Evolutionary conservation across 805 yeast genomes (phyloP).

Genomic region (Wickerhamiella alocasiicola): DNA sequence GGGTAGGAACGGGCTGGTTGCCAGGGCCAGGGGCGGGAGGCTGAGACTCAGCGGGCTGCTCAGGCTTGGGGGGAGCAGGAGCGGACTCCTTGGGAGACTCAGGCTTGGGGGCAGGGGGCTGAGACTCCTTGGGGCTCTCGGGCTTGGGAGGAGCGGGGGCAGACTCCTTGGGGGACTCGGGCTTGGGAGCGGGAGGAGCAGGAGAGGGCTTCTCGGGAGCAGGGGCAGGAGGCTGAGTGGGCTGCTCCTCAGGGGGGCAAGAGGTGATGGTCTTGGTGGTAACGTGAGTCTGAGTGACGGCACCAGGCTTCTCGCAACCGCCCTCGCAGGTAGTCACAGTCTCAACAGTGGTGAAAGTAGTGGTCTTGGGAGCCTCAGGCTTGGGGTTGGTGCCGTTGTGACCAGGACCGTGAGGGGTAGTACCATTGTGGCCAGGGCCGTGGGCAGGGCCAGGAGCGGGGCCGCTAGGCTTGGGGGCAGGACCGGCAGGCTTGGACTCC

Average conservation of each 20-base stretch:
- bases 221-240: too few species aligned
- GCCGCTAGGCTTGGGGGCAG: too few species aligned
- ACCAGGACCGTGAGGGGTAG: too few species aligned
- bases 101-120: neutral
- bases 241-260: neutral
- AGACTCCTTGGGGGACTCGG: too few species aligned
- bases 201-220: too few species aligned
- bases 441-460: too few species aligned
- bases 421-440: too few species aligned
- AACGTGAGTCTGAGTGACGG: neutral
- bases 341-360: slow-evolving; percentile 5
- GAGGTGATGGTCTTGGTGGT: slow-evolving; percentile 1
- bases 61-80: neutral
- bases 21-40: neutral
- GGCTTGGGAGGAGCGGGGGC: neutral
- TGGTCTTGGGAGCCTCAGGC: neutral
- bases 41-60: neutral
- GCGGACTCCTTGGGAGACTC: neutral
- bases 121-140: neutral
- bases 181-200: too few species aligned
- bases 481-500: too few species aligned
- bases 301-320: slow-evolving; percentile 5
- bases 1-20: neutral
- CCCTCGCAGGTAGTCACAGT: slow-evolving; percentile 6
- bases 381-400: too few species aligned